A percentile compares a stretch with the other conserved stretches of the same genome.
Evolutionary conservation across 306 rosid species (phyloP).

Genomic region (Begonia fuchsioides): DNA sequence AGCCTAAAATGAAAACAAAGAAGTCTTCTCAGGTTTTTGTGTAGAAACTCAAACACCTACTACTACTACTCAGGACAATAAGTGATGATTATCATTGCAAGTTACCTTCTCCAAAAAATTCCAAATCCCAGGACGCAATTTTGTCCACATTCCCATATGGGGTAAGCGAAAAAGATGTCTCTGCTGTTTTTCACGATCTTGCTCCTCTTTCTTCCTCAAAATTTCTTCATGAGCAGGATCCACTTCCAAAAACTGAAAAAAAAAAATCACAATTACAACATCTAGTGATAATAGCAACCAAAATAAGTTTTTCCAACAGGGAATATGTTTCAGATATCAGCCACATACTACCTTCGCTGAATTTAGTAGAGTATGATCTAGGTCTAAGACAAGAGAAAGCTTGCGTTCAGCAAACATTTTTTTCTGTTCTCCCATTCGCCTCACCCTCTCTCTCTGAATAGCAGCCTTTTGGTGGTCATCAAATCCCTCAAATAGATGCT

Average conservation of each 20-base stretch:
- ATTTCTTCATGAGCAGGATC: constrained; percentile 88
- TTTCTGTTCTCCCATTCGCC: constrained; percentile 87
- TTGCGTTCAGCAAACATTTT: constrained; percentile 82
- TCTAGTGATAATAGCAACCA: constrained; percentile 3
- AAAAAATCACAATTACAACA: constrained; percentile 12
- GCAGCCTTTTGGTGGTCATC: constrained; percentile 92
- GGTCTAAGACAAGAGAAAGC: constrained; percentile 92
- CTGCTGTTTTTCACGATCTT: constrained; percentile 61
- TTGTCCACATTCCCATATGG: constrained; percentile 99
- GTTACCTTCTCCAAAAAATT: constrained; percentile 87
- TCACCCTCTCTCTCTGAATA: constrained; percentile 84
- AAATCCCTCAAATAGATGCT: constrained; percentile 74
- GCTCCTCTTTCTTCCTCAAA: constrained; percentile 83
- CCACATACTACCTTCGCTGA: constrained; percentile 76
- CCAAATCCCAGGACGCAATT: constrained; percentile 97
- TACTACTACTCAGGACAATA: not conserved
- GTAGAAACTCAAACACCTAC: constrained; percentile 7
- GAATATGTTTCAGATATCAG: constrained; percentile 10
- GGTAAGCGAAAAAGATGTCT: constrained; percentile 88
- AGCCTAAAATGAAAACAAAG: constrained; percentile 45
- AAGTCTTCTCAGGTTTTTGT: constrained; percentile 8
- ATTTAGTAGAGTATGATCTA: constrained; percentile 97
- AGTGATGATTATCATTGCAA: constrained; percentile 8
- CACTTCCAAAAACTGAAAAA: constrained; percentile 79
- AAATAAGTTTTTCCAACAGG: not conserved